These are phyloP conservation scores for Dictyostelium firmibasis DNA, from an alignment of 78 protist genomes.

Conservation along the genomic window DNA sequence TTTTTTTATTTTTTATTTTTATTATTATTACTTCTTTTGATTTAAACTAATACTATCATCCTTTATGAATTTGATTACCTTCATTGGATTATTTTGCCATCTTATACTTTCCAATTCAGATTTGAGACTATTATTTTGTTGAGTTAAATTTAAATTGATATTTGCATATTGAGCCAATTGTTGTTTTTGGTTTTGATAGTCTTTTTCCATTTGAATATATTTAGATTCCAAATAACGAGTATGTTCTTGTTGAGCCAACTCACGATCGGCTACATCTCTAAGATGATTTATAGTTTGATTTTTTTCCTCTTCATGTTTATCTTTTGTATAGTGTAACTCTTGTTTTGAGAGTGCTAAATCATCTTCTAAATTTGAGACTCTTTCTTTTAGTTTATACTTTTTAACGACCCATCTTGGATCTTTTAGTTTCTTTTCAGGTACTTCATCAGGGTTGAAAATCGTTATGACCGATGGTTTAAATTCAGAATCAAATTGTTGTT, in stretches of 20 bases:
- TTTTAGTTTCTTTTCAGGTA: slow-evolving; percentile 26
- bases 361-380: slow-evolving; percentile 41
- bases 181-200: not conserved
- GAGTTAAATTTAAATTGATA: not conserved
- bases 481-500: slow-evolving; percentile 29
- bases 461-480: slow-evolving; percentile 33
- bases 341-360: slow-evolving; percentile 59
- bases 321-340: slow-evolving; percentile 26
- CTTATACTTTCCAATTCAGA: not conserved
- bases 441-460: slow-evolving; percentile 48
- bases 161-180: not conserved
- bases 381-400: slow-evolving; percentile 58
- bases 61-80: slow-evolving; percentile 31
- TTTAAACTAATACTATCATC: not conserved
- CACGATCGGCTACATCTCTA: slow-evolving; percentile 47
- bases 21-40: not conserved
- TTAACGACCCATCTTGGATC: slow-evolving; percentile 77
- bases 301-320: slow-evolving; percentile 54
- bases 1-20: too few relatives aligned
- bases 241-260: not conserved
- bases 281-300: slow-evolving; percentile 15
- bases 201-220: not conserved
- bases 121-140: not conserved
- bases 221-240: not conserved
- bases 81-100: slow-evolving; percentile 72